These are phyloP conservation scores for Mollisiaceae sp. DNA, from an alignment of 2,329 filamentous ascomycete genomes.

Conservation along the genomic window DNA sequence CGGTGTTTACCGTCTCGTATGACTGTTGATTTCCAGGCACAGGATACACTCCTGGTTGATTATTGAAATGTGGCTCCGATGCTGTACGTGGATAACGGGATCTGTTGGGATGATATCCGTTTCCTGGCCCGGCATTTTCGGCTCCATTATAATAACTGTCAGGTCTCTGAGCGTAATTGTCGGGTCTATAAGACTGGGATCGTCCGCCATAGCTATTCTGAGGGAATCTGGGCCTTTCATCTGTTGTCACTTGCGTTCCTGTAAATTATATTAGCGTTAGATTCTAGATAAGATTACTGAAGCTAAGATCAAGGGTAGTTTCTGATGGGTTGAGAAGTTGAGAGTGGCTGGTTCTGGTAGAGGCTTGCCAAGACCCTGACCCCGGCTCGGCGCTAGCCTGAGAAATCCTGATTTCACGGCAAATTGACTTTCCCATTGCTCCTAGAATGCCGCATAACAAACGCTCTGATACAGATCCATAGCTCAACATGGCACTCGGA, in stretches of 20 bases:
- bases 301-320: background rate
- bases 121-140: slow-evolving; percentile 35
- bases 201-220: slow-evolving; percentile 44
- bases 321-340: slow-evolving; percentile 4
- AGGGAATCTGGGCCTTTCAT: slow-evolving; percentile 38
- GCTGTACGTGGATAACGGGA: slow-evolving; percentile 42
- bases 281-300: background rate
- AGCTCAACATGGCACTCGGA: slow-evolving; percentile 21
- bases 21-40: slow-evolving; percentile 51
- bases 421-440: slow-evolving; percentile 21
- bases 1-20: slow-evolving; percentile 85
- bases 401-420: slow-evolving; percentile 20
- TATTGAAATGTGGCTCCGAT: slow-evolving; percentile 41
- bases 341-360: no score
- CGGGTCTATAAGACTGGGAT: slow-evolving; percentile 36
- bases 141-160: slow-evolving; percentile 49
- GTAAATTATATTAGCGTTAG: slow-evolving; percentile 27
- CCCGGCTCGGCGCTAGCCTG: slow-evolving; percentile 19
- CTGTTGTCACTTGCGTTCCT: slow-evolving; percentile 41
- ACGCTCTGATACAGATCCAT: background rate
- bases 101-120: slow-evolving; percentile 42
- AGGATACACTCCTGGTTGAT: slow-evolving; percentile 39
- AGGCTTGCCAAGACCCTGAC: slow-evolving; percentile 23
- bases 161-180: slow-evolving; percentile 44
- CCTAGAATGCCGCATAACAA: no score